These are phyloP conservation scores for Starmerella kuoi DNA, from an alignment of 805 yeast genomes.

Conservation along the genomic window DNA sequence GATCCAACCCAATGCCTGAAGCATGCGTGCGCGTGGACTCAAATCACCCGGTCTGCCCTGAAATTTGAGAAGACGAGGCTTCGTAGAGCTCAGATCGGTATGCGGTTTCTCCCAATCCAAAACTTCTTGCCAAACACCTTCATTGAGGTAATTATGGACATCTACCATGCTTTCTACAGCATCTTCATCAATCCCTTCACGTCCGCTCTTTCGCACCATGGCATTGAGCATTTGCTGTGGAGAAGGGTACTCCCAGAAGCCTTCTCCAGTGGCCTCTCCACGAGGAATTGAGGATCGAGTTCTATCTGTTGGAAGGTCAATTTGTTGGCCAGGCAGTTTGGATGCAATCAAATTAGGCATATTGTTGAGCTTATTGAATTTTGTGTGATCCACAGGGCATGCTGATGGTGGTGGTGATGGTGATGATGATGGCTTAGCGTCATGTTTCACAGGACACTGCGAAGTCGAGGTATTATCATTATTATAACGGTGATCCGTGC, in stretches of 20 bases:
- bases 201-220: constrained; percentile 84
- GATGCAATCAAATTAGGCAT: constrained; percentile 70
- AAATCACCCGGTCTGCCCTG: constrained; percentile 85
- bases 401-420: not conserved
- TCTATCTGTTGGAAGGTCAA: constrained; percentile 70
- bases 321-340: constrained; percentile 66
- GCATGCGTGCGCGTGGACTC: constrained; percentile 72
- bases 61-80: constrained; percentile 71
- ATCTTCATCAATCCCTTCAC: constrained; percentile 66
- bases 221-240: constrained; percentile 99
- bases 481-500: no score
- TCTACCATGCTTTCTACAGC: constrained; percentile 96
- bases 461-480: no score
- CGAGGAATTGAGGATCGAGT: constrained; percentile 78
- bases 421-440: not conserved
- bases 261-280: constrained; percentile 51
- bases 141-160: constrained; percentile 90
- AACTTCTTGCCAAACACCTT: constrained; percentile 95
- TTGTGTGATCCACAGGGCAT: constrained; percentile 26
- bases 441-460: not conserved
- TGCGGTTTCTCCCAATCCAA: constrained; percentile 79
- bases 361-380: constrained; percentile 69
- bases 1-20: constrained; percentile 48
- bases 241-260: constrained; percentile 96
- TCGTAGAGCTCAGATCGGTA: constrained; percentile 39